Evolutionary conservation across 2,329 filamentous ascomycete species (phyloP).

Genomic region (Delphinella strobiligena): DNA sequence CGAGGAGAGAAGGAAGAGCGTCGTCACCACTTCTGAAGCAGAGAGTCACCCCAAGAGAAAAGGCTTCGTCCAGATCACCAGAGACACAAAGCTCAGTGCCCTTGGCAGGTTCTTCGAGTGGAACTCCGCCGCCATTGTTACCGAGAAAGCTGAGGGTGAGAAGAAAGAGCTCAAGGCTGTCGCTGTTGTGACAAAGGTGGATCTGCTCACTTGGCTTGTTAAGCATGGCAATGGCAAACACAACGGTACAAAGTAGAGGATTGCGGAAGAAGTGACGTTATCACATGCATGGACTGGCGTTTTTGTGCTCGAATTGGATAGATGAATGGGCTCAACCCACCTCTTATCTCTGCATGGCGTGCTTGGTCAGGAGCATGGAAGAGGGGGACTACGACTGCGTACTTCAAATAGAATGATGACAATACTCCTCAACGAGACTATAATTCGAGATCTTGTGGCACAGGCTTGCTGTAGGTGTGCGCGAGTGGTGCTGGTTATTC

Average conservation of each 20-base stretch:
- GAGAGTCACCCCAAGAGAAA: conserved; percentile 39
- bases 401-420: not conserved
- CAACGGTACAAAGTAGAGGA: conserved; percentile 9
- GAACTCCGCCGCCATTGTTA: conserved; percentile 94
- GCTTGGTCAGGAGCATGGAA: no score
- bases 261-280: no score
- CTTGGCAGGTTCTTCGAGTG: conserved; percentile 93
- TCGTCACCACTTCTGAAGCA: conserved; percentile 16
- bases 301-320: no score
- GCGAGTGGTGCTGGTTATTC: no score
- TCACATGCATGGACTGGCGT: not conserved
- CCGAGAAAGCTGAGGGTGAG: conserved; percentile 54
- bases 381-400: not conserved
- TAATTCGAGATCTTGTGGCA: not conserved
- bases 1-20: conserved; percentile 20
- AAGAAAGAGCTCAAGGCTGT: conserved; percentile 55
- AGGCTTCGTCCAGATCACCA: conserved; percentile 87
- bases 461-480: no score
- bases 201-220: conserved; percentile 85
- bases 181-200: conserved; percentile 92
- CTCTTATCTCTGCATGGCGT: no score
- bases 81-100: conserved; percentile 71
- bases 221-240: conserved; percentile 41
- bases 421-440: not conserved
- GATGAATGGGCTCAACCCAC: no score